Conservation (phyloP, 2,329 filamentous ascomycete genomes). For the Colletotrichum orbiculare region DNA sequence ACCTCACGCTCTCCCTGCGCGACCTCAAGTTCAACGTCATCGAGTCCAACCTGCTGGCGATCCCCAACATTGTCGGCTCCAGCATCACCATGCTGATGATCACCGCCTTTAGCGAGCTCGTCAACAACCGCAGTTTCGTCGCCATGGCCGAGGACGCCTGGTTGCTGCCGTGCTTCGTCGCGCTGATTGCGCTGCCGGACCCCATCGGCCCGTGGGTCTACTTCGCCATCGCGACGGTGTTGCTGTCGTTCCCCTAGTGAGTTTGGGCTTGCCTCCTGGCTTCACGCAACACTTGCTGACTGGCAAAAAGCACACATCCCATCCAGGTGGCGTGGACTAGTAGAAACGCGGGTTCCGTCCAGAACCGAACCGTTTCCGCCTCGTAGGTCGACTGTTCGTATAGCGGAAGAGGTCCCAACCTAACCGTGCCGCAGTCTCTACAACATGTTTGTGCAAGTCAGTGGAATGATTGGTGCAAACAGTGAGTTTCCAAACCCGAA, state of each 20-base stretch:
- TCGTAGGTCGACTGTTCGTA: slow-evolving; percentile 47
- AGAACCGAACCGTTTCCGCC: slow-evolving; percentile 67
- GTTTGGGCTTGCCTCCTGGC: not conserved
- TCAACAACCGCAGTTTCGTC: slow-evolving; percentile 61
- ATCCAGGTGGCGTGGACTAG: slow-evolving; percentile 68
- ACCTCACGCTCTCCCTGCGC: slow-evolving; percentile 42
- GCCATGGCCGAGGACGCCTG: slow-evolving; percentile 62
- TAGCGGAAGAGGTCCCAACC: not conserved
- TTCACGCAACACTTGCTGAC: not conserved
- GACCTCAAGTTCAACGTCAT: slow-evolving; percentile 51
- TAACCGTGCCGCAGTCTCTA: slow-evolving; percentile 50
- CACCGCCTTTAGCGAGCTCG: slow-evolving; percentile 61
- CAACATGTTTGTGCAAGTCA: slow-evolving; percentile 58
- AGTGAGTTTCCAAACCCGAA: slow-evolving; percentile 39
- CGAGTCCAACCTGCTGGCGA: slow-evolving; percentile 54
- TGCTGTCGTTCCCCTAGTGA: slow-evolving; percentile 63
- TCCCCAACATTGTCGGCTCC: slow-evolving; percentile 60
- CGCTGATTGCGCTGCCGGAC: slow-evolving; percentile 54
- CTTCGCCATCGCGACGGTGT: slow-evolving; percentile 59
- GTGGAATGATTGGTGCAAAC: slow-evolving; percentile 47
- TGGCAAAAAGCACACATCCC: slow-evolving; percentile 53
- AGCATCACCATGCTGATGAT: slow-evolving; percentile 61
- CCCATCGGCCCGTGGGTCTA: slow-evolving; percentile 56
- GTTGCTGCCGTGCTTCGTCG: slow-evolving; percentile 64
- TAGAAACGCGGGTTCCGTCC: slow-evolving; percentile 68